These are phyloP conservation scores for Russula compacta DNA, from an alignment of 768 basidiomycete species.

Conservation along the genomic window DNA sequence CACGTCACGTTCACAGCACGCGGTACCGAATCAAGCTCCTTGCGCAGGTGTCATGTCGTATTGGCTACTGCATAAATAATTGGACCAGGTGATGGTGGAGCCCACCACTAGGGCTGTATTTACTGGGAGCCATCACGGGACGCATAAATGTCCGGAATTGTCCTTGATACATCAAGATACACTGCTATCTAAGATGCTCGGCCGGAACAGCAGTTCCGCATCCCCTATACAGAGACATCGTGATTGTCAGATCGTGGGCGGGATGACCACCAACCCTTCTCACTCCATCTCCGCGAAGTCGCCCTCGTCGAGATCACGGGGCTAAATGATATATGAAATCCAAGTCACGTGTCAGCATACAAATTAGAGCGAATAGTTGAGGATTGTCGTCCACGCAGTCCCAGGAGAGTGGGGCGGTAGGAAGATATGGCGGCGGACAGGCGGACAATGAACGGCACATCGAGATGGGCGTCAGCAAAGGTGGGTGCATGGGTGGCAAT, in stretches of 20 bases:
- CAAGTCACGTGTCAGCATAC: background rate
- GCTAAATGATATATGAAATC: conserved; percentile 36
- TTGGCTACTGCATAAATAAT: background rate
- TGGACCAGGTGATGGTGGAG: background rate
- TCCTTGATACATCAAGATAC: background rate
- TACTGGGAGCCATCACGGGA: background rate
- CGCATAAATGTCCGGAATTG: background rate
- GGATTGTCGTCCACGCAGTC: background rate
- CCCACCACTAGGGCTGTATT: background rate
- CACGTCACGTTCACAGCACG: background rate
- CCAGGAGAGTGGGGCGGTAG: background rate
- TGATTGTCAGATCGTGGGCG: background rate
- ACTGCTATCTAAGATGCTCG: background rate
- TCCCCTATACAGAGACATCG: background rate
- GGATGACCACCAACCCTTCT: background rate
- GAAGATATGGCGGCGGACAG: background rate
- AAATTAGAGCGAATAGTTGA: background rate
- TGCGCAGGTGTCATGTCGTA: background rate
- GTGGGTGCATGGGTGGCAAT: conserved; percentile 6
- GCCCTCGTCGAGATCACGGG: conserved; percentile 88
- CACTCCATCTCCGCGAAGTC: conserved; percentile 76
- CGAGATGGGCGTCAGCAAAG: conserved; percentile 4
- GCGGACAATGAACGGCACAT: background rate
- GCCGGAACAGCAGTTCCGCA: background rate
- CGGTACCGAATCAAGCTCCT: background rate